Conservation (phyloP, 768 basidiomycete genomes). For the Lanmaoa pseudosensibilis region DNA sequence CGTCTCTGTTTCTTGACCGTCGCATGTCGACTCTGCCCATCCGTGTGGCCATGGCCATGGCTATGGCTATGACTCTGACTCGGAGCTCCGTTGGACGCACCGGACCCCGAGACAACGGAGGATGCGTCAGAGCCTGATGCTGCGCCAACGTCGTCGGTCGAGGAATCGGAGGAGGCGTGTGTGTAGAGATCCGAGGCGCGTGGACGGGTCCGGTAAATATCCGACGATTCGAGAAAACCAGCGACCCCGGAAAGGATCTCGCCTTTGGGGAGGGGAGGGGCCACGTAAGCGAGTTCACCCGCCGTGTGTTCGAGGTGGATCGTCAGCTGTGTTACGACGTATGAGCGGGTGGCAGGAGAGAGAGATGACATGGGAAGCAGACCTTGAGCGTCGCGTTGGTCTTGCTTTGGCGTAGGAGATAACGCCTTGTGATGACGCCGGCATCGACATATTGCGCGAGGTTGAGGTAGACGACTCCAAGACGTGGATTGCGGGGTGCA, state of each 20-base stretch:
- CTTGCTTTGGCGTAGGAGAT: constrained; percentile 70
- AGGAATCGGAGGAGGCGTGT: constrained; percentile 29
- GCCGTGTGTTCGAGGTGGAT: constrained; percentile 55
- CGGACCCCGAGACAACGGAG: constrained; percentile 19
- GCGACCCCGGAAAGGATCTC: constrained; percentile 72
- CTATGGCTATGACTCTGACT: background rate
- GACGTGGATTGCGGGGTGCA: constrained; percentile 54
- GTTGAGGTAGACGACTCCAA: constrained; percentile 69
- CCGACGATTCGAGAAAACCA: constrained; percentile 54
- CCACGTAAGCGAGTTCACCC: constrained; percentile 54
- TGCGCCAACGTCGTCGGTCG: constrained; percentile 17
- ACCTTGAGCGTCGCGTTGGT: constrained; percentile 80
- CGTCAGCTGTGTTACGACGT: constrained; percentile 45
- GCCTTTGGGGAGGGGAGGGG: constrained; percentile 68
- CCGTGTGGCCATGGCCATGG: background rate
- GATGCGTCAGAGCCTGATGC: constrained; percentile 22
- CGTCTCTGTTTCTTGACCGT: constrained; percentile 24
- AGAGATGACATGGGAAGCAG: background rate
- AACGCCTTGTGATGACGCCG: constrained; percentile 57
- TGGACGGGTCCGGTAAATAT: constrained; percentile 52
- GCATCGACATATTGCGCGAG: constrained; percentile 71
- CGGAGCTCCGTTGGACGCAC: background rate
- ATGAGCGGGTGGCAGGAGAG: background rate
- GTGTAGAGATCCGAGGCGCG: constrained; percentile 49
- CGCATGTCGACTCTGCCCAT: background rate